phyloP scores from a whole-genome alignment of 1,284 basidiomycete species.

The Stereum hirsutum region DNA sequence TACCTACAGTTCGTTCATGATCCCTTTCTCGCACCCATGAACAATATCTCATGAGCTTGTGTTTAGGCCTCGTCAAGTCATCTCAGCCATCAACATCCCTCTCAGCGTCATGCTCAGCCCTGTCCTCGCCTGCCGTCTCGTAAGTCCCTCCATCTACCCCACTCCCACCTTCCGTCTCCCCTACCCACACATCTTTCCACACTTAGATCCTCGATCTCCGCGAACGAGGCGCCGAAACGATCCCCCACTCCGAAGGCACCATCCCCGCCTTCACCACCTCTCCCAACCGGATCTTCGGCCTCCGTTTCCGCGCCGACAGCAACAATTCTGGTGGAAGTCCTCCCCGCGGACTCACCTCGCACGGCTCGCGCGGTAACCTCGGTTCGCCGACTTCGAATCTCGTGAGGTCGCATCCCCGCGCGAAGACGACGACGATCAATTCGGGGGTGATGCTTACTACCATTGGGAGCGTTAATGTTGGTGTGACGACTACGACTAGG shows the following conservation, averaged over 20 bases:
- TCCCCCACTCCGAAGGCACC: constrained; percentile 44
- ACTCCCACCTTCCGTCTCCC: neutral
- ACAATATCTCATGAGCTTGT: constrained; percentile 1
- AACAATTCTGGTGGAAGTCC: constrained; percentile 6
- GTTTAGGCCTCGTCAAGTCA: constrained; percentile 61
- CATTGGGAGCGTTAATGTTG: constrained; percentile 45
- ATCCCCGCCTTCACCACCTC: constrained; percentile 23
- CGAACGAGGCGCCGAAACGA: constrained; percentile 66
- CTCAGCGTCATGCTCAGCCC: constrained; percentile 80
- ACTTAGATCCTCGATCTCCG: constrained; percentile 65
- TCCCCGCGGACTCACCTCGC: neutral
- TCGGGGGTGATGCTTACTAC: constrained; percentile 63
- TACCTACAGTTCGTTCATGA: constrained; percentile 58
- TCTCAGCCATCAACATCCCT: constrained; percentile 80
- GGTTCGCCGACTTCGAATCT: no score
- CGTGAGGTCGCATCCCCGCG: constrained; percentile 8
- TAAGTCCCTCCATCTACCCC: constrained; percentile 20
- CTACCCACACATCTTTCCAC: neutral
- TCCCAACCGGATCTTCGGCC: constrained; percentile 18
- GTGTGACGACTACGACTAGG: constrained; percentile 13
- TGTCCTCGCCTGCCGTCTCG: constrained; percentile 65
- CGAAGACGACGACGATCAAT: constrained; percentile 26
- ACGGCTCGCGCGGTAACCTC: no score
- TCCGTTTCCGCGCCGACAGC: constrained; percentile 12
- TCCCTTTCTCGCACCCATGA: neutral